A percentile compares a stretch with the other conserved stretches of the same genome.
These are phyloP conservation scores for Madurella fahalii DNA, from an alignment of 2,329 filamentous ascomycete genomes.

Conservation along the genomic window DNA sequence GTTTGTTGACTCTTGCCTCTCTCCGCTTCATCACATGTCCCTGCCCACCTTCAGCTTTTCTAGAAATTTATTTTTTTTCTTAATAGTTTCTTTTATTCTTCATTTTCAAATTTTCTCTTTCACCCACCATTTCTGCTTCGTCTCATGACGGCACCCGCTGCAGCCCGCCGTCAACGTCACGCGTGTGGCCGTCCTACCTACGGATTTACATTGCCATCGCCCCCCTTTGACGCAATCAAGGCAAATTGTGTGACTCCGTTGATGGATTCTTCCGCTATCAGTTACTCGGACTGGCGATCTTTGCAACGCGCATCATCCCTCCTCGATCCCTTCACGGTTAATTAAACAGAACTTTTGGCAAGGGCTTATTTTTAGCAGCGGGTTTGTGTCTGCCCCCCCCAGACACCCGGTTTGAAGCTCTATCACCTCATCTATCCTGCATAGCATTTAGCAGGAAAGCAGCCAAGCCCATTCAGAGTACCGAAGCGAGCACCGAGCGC, in stretches of 20 bases:
- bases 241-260: constrained; percentile 5
- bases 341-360: constrained; percentile 10
- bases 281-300: not conserved
- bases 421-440: constrained; percentile 1
- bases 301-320: not conserved
- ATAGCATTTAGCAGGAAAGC: not conserved
- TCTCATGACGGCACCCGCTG: not conserved
- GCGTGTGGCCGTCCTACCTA: constrained; percentile 5
- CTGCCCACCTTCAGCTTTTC: not conserved
- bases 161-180: constrained; percentile 4
- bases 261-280: constrained; percentile 10
- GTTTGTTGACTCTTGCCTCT: not conserved
- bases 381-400: not conserved
- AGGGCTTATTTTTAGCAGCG: constrained; percentile 16
- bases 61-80: not conserved
- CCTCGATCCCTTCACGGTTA: not conserved
- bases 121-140: constrained; percentile 1
- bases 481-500: not conserved
- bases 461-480: not conserved
- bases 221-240: constrained; percentile 8
- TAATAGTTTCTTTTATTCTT: too few species aligned
- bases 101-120: not conserved
- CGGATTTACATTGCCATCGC: constrained; percentile 1
- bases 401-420: constrained; percentile 10
- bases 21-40: not conserved